Evolutionary conservation across 148 eudicot genomes (phyloP), one percentile per base, ranked within the genome.

Genomic region (Rhododendron ovatum): DNA sequence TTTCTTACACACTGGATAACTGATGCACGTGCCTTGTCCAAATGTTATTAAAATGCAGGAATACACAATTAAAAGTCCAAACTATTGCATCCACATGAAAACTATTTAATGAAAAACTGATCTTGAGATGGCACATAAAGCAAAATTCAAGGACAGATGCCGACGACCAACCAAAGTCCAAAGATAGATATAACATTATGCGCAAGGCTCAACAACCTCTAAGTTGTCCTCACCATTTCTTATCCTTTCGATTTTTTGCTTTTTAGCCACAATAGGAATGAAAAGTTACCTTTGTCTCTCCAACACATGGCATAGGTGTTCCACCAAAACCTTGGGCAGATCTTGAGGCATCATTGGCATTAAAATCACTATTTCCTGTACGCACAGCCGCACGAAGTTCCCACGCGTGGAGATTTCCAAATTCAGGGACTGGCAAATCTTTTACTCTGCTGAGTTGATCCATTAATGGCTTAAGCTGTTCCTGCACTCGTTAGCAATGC

Each of bases 351-450:
- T 95, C 98, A 86, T 89, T 90, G 48, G 74, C 87, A 88, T 82
- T 86, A 28, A 79, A 77, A 69, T 92, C 98, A 78, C 95, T 93
- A 86, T 84, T 90, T 79, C 84, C 88, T 80, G 88, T 92, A 67
- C 94, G 95, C 26, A 87, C 91, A 84, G 93, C 96, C 84, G 96
- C 95, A 69, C 92, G 90, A 77, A 91, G 89, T 89, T 95, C 98
- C 99, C 99, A 98, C 13, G 93, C 96, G 81, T 92, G 95, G 73
- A 98, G 96, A 86, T 85, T 94, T 91, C 98, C 98, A 86, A 88
- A 94, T 61, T 98, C 98, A 28, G 99, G 99, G 84, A 87, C 94
- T 50, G 89, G 85, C 89, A 98, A 92, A 88, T 95, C 98, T 92
- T 92, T 95, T 67, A 98, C 98, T 87, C 94, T 90, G 84, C 82